These are phyloP conservation scores for Lasiosphaeria ovina DNA, from an alignment of 495 filamentous ascomycete genomes.

Conservation along the genomic window DNA sequence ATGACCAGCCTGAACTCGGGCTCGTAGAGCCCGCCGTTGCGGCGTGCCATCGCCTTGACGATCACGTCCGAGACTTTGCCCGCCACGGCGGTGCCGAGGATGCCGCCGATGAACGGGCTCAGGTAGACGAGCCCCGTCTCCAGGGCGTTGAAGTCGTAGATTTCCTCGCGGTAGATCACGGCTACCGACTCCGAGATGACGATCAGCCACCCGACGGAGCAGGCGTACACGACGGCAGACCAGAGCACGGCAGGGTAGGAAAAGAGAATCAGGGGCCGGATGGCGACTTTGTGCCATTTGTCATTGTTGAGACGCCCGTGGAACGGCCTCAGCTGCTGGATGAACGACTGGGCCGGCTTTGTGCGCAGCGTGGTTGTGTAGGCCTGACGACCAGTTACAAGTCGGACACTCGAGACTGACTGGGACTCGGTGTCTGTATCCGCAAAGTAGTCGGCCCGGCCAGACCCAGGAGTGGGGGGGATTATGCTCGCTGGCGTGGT, in stretches of 20 bases:
- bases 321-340: slow-evolving; percentile 67
- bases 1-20: slow-evolving; percentile 94
- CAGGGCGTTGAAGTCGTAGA: slow-evolving; percentile 77
- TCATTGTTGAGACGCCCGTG: slow-evolving; percentile 76
- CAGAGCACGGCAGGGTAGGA: slow-evolving; percentile 88
- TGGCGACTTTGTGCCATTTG: slow-evolving; percentile 71
- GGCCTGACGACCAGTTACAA: slow-evolving; percentile 18
- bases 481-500: neutral
- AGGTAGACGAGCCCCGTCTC: slow-evolving; percentile 86
- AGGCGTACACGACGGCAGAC: slow-evolving; percentile 81
- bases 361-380: slow-evolving; percentile 62
- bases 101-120: slow-evolving; percentile 81
- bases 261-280: slow-evolving; percentile 81
- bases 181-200: slow-evolving; percentile 84
- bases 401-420: slow-evolving; percentile 23
- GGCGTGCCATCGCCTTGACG: slow-evolving; percentile 70
- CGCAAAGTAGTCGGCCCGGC: neutral
- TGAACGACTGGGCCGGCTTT: slow-evolving; percentile 63
- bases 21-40: slow-evolving; percentile 93
- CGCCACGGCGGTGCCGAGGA: slow-evolving; percentile 87
- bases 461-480: neutral
- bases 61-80: slow-evolving; percentile 86
- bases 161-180: slow-evolving; percentile 65
- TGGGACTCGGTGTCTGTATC: slow-evolving; percentile 40
- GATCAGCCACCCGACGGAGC: slow-evolving; percentile 94